Evolutionary conservation across 1,284 basidiomycete genomes (phyloP), one percentile per base, ranked within the genome.

Genomic region (Moesziomyces globuligerus): DNA sequence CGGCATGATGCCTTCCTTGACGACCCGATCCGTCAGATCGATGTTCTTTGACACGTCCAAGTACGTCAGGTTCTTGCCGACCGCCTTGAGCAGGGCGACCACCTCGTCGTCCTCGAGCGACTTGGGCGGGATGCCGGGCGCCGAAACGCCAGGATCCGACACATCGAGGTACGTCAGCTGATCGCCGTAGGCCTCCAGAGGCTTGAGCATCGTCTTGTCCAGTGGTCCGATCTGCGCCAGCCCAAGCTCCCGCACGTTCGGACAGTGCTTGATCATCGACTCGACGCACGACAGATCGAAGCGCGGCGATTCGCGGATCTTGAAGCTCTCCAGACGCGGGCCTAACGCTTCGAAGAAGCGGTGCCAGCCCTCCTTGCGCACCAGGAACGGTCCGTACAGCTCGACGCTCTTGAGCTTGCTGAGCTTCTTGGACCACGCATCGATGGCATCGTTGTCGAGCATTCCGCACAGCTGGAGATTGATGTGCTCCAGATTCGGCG

Each of bases 381-480:
- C 90, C 23, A 96, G 88, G 83, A 93, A 97, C 0, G 93, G 92
- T 0, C 91, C 95, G 24, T 92, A 89, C 7, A 98, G 89, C 76
- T 92, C 90, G 8, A 98, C 78, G 21, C 87, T 87, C 18, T 84
- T 86, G 34, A 98, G 87, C 8, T 87, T 81, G 1, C 87, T 87
- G 23, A 98, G 86, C 2, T 87, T 86, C 7, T 83, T 85, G 11
- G 86, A 86, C 87, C 92, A 93, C 1, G 86, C 83, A 11, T 84
- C 81, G 36, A 97, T 83, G 20, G 90, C 88, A 0, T 86, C 83
- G 64, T 91, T 88, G 71, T 90, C 87, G 59, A 98, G 86, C 49
- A 90, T 89, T 8, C 95, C 96, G 74, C 94, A 98, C 72, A 90
- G 89, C 75, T 94, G 90, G 18, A 98, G 88, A 0, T 89, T 88